Conservation (phyloP, 129 eudicot genomes). For the Chrysanthemum lavandulifolium region DNA sequence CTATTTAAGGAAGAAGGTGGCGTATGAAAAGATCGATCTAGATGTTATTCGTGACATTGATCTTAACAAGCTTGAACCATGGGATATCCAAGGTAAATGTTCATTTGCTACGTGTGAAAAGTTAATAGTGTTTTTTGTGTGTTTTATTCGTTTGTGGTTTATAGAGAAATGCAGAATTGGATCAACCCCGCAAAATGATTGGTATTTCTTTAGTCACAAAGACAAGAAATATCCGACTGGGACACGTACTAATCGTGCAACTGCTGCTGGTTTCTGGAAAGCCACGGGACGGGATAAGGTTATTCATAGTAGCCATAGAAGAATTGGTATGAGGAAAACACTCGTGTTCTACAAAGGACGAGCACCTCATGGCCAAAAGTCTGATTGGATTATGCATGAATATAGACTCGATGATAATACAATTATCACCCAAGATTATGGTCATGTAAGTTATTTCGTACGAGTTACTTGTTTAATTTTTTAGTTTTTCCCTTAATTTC, state of each 20-base stretch:
- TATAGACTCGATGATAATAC: slow-evolving; percentile 59
- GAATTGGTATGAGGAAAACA: slow-evolving; percentile 60
- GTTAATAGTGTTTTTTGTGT: background rate
- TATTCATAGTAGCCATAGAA: slow-evolving; percentile 37
- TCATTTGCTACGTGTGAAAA: background rate
- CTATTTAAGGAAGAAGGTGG: slow-evolving; percentile 56
- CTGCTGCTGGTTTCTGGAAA: slow-evolving; percentile 61
- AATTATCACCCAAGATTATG: slow-evolving; percentile 29
- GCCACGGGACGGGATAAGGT: slow-evolving; percentile 59
- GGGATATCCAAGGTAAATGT: slow-evolving; percentile 56
- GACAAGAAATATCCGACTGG: slow-evolving; percentile 57
- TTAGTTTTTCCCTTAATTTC: background rate
- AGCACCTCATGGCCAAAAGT: slow-evolving; percentile 87
- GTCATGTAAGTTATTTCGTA: slow-evolving; percentile 26
- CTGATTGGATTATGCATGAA: slow-evolving; percentile 93
- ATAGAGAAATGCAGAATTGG: slow-evolving; percentile 51
- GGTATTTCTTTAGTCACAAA: slow-evolving; percentile 57
- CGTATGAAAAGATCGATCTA: slow-evolving; percentile 44
- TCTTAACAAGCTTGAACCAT: slow-evolving; percentile 67
- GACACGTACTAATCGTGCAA: slow-evolving; percentile 55
- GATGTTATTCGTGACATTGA: slow-evolving; percentile 64
- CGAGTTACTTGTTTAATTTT: background rate
- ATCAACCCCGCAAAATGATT: slow-evolving; percentile 54
- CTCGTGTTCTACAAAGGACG: slow-evolving; percentile 78
- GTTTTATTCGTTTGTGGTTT: slow-evolving; percentile 8